Evolutionary conservation across 768 basidiomycete species (phyloP), one percentile per base, ranked within the genome.

Genomic region (Calocybe cyanea): DNA sequence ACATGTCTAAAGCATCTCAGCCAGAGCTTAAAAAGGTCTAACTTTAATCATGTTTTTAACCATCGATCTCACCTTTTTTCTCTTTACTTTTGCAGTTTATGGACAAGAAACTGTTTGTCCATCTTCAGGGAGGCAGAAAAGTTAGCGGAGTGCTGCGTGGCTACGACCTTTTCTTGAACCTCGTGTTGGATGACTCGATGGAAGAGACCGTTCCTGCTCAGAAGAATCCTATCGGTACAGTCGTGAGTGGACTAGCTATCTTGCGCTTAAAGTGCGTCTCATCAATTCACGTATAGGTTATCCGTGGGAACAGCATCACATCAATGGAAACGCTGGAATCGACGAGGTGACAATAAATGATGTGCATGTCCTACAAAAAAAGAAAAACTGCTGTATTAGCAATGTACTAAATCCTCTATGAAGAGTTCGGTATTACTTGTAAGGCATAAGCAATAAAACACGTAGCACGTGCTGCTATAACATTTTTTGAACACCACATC

Each of bases 21-120:
- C 95, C 95, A 50, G 95, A 98, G 65, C 78, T 98, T 50, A 98
- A 96, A 79, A 98, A 95, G 84, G 95, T 93, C n/a, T n/a, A 54
- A 48, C 9, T 43, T 17, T 17, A 7, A 13, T 35, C 14, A 35
- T n/a, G 11, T 24, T 25, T 24, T 38, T 40, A 11, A 44, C 14
- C 37, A 38, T 28, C 7, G 25, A 39, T 36, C 49, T 35, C n/a
- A 40, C 44, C 41, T 41, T 40, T 9, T 8, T n/a, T n/a, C n/a
- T n/a, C n/a, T n/a, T n/a, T 8, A 32, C 41, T 30, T 41, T 34
- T 32, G 34, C 43, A 98, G 90, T 99, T 96, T 63, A 98, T 99
- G 94, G 96, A 99, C 79, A 95, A 97, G 73, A 89, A 87, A 60
- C 72, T 98, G 56, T 94, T 94, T 67, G 75, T 99, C 59, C 83